These are phyloP conservation scores for Leccinum rimulosum DNA, from an alignment of 768 basidiomycete genomes.

Conservation along the genomic window DNA sequence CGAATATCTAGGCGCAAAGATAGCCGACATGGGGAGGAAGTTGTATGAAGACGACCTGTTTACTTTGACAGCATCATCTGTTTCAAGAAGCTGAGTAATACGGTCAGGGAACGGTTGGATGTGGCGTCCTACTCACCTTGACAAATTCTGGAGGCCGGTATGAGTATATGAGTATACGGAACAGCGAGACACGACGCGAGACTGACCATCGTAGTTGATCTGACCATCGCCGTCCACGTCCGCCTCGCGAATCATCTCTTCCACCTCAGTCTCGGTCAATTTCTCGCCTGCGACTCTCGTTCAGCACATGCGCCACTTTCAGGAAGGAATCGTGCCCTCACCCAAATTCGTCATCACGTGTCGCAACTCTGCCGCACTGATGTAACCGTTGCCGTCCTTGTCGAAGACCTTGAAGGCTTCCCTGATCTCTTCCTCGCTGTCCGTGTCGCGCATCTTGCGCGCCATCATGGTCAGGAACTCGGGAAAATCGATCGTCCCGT, in stretches of 20 bases:
- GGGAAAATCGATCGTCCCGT: conserved; percentile 83
- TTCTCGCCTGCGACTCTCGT: conserved; percentile 63
- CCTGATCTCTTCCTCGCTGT: conserved; percentile 91
- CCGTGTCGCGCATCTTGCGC: conserved; percentile 88
- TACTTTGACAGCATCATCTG: conserved; percentile 79
- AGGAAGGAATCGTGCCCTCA: conserved; percentile 33
- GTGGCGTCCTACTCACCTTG: conserved; percentile 43
- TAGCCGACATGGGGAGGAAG: conserved; percentile 16
- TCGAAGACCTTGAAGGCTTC: conserved; percentile 98
- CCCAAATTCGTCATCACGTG: conserved; percentile 92
- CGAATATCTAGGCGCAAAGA: conserved; percentile 4
- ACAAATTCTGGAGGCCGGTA: conserved; percentile 59
- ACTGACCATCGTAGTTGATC: conserved; percentile 79
- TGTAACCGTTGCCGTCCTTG: conserved; percentile 91
- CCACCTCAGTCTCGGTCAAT: conserved; percentile 81
- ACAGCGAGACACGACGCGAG: not conserved
- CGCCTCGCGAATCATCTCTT: conserved; percentile 97
- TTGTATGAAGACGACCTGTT: conserved; percentile 14
- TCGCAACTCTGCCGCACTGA: conserved; percentile 81
- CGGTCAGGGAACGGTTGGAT: conserved; percentile 2
- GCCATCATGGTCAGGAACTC: conserved; percentile 87
- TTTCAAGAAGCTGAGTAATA: conserved; percentile 13
- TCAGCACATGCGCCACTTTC: conserved; percentile 1
- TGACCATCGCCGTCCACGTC: conserved; percentile 95
- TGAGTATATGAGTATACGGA: not conserved